Evolutionary conservation across 306 rosid species (phyloP).

Genomic region (Myrica gale): DNA sequence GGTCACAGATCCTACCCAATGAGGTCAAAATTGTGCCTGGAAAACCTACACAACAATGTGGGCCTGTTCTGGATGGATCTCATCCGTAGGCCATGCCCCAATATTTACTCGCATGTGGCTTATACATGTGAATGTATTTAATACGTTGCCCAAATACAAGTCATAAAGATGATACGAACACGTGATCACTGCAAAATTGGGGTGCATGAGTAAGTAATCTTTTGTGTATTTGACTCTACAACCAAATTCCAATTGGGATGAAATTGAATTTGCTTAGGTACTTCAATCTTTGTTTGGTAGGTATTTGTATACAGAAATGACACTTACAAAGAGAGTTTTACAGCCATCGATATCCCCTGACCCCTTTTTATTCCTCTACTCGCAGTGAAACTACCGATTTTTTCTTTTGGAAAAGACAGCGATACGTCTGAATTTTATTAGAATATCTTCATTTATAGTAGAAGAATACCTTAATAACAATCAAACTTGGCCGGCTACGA

Average conservation of each 20-base stretch:
- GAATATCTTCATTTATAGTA: no score
- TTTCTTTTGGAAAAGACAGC: no score
- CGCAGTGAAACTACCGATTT: no score
- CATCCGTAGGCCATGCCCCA: conserved; percentile 23
- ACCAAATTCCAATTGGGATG: background rate
- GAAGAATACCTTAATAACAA: no score
- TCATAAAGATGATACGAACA: no score
- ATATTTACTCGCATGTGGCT: conserved; percentile 1
- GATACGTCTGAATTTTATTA: no score
- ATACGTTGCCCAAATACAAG: background rate
- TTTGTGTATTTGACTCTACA: background rate
- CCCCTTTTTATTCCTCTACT: no score
- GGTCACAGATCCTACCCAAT: conserved; percentile 31
- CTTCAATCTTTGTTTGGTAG: background rate
- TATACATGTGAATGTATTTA: background rate
- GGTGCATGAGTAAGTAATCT: background rate
- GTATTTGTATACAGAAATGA: background rate
- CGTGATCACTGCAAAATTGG: no score
- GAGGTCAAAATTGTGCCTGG: conserved; percentile 17
- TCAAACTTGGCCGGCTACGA: no score
- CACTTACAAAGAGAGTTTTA: background rate
- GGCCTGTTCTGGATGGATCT: conserved; percentile 27
- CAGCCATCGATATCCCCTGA: no score
- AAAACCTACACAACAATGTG: conserved; percentile 32
- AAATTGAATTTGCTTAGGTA: background rate